A percentile compares a stretch with the other conserved stretches of the same genome.
These are phyloP conservation scores for Toxicodendron radicans DNA, from an alignment of 345 rosid species.

Conservation along the genomic window DNA sequence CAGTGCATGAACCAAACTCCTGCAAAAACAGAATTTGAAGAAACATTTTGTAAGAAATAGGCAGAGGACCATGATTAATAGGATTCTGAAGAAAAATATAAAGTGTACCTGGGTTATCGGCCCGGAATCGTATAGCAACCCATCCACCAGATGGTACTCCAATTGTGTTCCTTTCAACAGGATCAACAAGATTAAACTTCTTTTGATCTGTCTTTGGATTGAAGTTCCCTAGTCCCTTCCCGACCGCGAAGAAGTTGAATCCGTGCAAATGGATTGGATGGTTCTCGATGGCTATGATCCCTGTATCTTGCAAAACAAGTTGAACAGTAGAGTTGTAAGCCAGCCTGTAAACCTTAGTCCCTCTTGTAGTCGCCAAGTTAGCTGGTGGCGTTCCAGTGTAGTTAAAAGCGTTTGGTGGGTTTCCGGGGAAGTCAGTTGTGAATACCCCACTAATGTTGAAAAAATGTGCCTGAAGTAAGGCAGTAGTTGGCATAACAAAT, in stretches of 20 bases:
- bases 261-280: conserved; percentile 93
- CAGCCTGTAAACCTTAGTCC: conserved; percentile 68
- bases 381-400: conserved; percentile 61
- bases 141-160: conserved; percentile 97
- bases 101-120: conserved; percentile 83
- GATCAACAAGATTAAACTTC: conserved; percentile 80
- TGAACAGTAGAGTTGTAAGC: conserved; percentile 73
- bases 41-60: neutral
- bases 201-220: conserved; percentile 58
- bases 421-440: conserved; percentile 77
- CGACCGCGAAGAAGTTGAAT: conserved; percentile 76
- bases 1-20: conserved; percentile 99
- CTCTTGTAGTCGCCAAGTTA: conserved; percentile 53
- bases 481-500: conserved; percentile 74
- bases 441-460: conserved; percentile 78
- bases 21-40: conserved; percentile 14
- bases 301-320: conserved; percentile 89
- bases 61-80: too few relatives aligned
- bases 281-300: conserved; percentile 70
- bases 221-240: conserved; percentile 77
- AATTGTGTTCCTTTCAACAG: conserved; percentile 93
- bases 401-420: conserved; percentile 64
- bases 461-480: conserved; percentile 80
- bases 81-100: neutral
- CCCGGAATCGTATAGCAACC: conserved; percentile 81